These are phyloP conservation scores for Aspergillus amoenus DNA, from an alignment of 2,329 filamentous ascomycete genomes.

Conservation along the genomic window DNA sequence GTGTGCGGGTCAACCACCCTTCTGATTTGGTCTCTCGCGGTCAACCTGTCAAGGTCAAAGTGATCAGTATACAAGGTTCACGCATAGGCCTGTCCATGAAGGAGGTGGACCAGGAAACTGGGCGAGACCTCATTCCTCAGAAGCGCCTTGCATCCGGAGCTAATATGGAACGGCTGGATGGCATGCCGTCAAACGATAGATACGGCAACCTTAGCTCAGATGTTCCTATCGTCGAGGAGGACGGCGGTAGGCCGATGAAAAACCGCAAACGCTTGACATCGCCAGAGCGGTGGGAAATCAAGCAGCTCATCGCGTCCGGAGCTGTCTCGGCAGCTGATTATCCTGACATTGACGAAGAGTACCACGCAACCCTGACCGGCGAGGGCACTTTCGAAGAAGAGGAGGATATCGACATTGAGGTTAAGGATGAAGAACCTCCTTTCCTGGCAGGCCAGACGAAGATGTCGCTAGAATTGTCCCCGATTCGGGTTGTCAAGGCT, in stretches of 20 bases:
- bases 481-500: constrained; percentile 94
- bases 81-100: constrained; percentile 94
- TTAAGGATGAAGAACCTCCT: constrained; percentile 92
- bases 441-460: constrained; percentile 96
- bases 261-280: constrained; percentile 93
- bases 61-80: constrained; percentile 78
- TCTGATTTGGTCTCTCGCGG: constrained; percentile 79
- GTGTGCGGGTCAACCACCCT: constrained; percentile 85
- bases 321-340: constrained; percentile 91
- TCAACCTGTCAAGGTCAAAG: constrained; percentile 88
- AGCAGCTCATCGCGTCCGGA: constrained; percentile 92
- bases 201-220: constrained; percentile 53
- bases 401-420: constrained; percentile 95
- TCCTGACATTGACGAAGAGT: constrained; percentile 91
- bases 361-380: constrained; percentile 80
- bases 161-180: constrained; percentile 80
- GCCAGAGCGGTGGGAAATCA: constrained; percentile 95
- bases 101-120: constrained; percentile 88
- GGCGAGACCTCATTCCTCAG: constrained; percentile 77
- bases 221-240: constrained; percentile 65
- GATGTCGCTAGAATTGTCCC: constrained; percentile 89
- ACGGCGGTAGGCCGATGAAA: constrained; percentile 54
- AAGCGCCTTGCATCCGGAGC: constrained; percentile 81
- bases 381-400: constrained; percentile 89
- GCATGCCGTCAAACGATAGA: constrained; percentile 53